phyloP scores from a whole-genome alignment of 257 asterid species.

The Perilla frutescens region DNA sequence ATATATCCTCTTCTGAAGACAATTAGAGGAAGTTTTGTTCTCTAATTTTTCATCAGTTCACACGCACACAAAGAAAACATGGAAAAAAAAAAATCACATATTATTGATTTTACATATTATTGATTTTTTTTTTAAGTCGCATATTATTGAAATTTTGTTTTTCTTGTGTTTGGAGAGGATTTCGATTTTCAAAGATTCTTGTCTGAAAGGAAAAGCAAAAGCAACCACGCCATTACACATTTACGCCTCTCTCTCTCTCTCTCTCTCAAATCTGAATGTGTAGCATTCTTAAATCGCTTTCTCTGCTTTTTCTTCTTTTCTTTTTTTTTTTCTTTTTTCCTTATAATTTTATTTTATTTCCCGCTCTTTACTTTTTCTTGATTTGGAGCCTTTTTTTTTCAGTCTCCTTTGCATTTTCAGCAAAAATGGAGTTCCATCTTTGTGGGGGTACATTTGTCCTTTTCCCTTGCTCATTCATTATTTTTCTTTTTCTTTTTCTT shows the following conservation, averaged over 20 bases:
- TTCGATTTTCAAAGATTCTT: slow-evolving; percentile 75
- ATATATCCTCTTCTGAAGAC: no score
- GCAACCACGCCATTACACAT: slow-evolving; percentile 59
- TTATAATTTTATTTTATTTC: background rate
- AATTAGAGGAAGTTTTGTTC: no score
- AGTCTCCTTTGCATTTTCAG: slow-evolving; percentile 43
- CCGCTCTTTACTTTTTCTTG: slow-evolving; percentile 4
- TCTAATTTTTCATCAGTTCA: background rate
- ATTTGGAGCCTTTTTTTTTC: slow-evolving; percentile 20
- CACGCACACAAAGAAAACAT: background rate
- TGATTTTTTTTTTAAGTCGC: no score
- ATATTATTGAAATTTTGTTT: slow-evolving; percentile 12
- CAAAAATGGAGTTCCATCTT: slow-evolving; percentile 39
- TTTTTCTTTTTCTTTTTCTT: slow-evolving; percentile 29
- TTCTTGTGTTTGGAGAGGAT: slow-evolving; percentile 33
- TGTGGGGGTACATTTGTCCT: slow-evolving; percentile 33
- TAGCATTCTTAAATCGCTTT: slow-evolving; percentile 61
- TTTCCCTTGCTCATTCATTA: slow-evolving; percentile 3
- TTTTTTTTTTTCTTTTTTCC: no score
- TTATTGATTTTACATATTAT: no score
- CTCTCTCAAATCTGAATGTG: slow-evolving; percentile 13
- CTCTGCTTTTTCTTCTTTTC: slow-evolving; percentile 44
- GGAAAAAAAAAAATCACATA: background rate
- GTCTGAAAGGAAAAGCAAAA: slow-evolving; percentile 71
- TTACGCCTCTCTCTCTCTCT: slow-evolving; percentile 1